phyloP scores from a whole-genome alignment of 2,329 filamentous ascomycete species.

The Cordyceps cicadae region DNA sequence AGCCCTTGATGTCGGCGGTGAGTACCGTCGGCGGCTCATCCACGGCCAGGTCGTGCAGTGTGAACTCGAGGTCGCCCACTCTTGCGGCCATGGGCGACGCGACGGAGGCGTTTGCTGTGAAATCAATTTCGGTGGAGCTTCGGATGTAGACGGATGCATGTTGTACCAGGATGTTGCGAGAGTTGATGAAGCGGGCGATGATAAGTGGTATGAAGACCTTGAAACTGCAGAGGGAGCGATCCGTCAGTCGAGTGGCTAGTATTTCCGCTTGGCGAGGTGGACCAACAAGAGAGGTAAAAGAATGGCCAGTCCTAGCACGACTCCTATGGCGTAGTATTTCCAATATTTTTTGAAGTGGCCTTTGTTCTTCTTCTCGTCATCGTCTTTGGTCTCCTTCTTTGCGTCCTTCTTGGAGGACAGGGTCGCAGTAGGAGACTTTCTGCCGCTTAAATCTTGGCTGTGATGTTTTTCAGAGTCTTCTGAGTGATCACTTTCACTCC shows the following conservation, averaged over 20 bases:
- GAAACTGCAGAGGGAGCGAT: neutral
- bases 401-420: neutral
- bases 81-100: neutral
- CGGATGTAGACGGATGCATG: neutral
- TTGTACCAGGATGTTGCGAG: neutral
- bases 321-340: neutral
- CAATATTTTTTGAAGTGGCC: neutral
- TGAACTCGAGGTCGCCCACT: conserved; percentile 4
- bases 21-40: neutral
- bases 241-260: neutral
- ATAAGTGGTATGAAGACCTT: conserved; percentile 4
- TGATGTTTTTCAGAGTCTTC: neutral
- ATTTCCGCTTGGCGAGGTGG: conserved; percentile 1
- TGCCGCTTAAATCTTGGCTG: neutral
- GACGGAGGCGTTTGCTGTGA: neutral
- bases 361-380: neutral
- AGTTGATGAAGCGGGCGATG: conserved; percentile 3
- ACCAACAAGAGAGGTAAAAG: conserved; percentile 5
- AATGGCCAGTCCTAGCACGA: neutral
- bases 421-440: neutral
- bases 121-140: neutral
- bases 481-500: neutral
- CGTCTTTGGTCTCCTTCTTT: neutral
- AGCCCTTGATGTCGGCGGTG: neutral
- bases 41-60: neutral